A percentile compares a stretch with the other conserved stretches of the same genome.
These are phyloP conservation scores for Gentiana macrophylla DNA, from an alignment of 257 asterid species.

Conservation along the genomic window DNA sequence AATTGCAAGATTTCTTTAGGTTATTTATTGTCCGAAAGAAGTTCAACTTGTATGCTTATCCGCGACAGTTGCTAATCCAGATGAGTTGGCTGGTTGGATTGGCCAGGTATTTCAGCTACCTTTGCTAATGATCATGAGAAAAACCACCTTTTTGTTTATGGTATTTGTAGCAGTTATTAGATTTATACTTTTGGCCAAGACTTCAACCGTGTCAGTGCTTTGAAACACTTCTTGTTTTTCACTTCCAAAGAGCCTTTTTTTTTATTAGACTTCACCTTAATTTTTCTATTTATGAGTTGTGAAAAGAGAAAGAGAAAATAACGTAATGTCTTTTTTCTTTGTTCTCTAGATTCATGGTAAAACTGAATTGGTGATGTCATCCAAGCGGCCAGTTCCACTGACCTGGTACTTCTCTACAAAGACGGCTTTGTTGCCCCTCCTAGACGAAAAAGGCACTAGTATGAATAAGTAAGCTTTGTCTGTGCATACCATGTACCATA, in stretches of 20 bases:
- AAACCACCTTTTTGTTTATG: neutral
- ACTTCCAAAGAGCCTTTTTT: too few species aligned
- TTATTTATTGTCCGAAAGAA: conserved; percentile 92
- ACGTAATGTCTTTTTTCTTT: conserved; percentile 8
- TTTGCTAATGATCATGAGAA: conserved; percentile 10
- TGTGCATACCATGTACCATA: conserved; percentile 1
- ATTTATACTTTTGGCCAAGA: neutral
- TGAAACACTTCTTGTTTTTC: too few species aligned
- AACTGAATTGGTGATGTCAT: conserved; percentile 87
- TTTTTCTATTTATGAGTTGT: too few species aligned
- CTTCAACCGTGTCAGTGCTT: neutral
- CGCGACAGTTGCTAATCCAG: conserved; percentile 96
- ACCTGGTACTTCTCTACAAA: conserved; percentile 92
- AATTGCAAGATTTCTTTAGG: conserved; percentile 32
- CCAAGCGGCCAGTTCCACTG: conserved; percentile 96
- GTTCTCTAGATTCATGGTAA: conserved; percentile 82
- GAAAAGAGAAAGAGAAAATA: too few species aligned
- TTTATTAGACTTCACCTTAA: too few species aligned
- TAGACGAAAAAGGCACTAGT: conserved; percentile 84
- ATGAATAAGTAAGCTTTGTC: conserved; percentile 65
- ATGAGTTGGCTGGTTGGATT: conserved; percentile 99
- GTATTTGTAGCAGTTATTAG: neutral
- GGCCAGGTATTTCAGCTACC: conserved; percentile 66
- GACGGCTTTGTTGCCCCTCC: conserved; percentile 74
- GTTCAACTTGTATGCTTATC: conserved; percentile 96